Evolutionary conservation across 371 early-diverging fungal species (phyloP).

Genomic region (Mucor circinelloides): DNA sequence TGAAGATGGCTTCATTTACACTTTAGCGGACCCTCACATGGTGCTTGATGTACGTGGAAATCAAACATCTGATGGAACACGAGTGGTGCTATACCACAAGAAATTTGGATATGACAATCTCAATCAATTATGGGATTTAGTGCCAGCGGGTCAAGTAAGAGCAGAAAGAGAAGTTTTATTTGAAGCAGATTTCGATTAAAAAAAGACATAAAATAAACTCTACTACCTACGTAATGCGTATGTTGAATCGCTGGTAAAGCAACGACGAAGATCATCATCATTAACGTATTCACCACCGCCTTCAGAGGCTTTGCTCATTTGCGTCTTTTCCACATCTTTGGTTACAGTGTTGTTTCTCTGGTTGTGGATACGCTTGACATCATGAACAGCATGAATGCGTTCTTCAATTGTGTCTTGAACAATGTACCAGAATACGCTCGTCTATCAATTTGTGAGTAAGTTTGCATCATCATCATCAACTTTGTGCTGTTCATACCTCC

Average conservation of each 20-base stretch:
- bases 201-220: too few relatives aligned
- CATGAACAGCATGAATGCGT: constrained; percentile 48
- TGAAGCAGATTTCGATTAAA: constrained; percentile 42
- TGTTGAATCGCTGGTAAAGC: constrained; percentile 7
- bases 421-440: constrained; percentile 37
- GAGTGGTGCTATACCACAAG: constrained; percentile 37
- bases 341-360: neutral
- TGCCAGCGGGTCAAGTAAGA: constrained; percentile 46
- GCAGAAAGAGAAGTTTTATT: constrained; percentile 49
- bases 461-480: neutral
- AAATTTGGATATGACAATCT: constrained; percentile 29
- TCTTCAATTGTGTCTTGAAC: constrained; percentile 51
- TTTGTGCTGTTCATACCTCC: constrained; percentile 11
- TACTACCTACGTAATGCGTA: neutral
- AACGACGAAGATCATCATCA: constrained; percentile 17
- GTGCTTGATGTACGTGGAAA: constrained; percentile 46
- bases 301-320: constrained; percentile 6
- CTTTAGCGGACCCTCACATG: constrained; percentile 46
- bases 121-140: constrained; percentile 50
- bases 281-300: constrained; percentile 18
- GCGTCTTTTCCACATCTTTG: neutral
- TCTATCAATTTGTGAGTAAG: neutral
- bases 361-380: constrained; percentile 25
- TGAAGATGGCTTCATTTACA: constrained; percentile 44
- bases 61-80: constrained; percentile 35